Evolutionary conservation across 192 early-diverging fungal species (phyloP).

Genomic region (Coemansia sp.): DNA sequence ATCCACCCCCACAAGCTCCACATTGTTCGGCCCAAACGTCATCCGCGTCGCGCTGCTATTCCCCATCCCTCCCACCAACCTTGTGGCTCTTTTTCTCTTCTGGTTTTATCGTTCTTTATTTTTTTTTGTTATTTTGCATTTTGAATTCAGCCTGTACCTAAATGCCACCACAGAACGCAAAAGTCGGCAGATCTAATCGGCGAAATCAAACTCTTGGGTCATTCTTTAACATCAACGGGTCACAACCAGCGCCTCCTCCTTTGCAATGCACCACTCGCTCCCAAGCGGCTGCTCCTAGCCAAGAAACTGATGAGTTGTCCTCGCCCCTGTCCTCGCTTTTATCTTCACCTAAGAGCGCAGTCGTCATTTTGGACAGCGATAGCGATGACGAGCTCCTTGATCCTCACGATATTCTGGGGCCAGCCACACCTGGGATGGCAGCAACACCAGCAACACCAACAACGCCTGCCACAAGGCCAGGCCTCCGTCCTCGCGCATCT

Average conservation of each 20-base stretch:
- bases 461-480: background rate
- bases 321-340: no score
- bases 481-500: background rate
- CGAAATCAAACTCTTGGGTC: background rate
- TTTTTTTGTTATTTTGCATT: background rate
- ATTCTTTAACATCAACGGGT: background rate
- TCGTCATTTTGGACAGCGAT: conserved; percentile 14
- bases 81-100: no score
- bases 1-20: no score
- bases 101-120: no score
- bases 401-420: conserved; percentile 25
- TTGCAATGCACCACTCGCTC: background rate
- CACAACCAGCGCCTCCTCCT: background rate
- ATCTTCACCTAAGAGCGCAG: background rate
- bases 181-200: background rate
- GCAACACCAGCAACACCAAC: background rate
- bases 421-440: background rate
- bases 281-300: background rate
- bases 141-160: background rate
- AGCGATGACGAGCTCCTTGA: conserved; percentile 42
- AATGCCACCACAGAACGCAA: background rate
- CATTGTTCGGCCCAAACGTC: no score
- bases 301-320: background rate
- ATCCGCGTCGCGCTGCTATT: no score
- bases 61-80: no score